Base-by-base conservation (phyloP, 805 yeast genomes). In the Candida vartiovaarae region DNA sequence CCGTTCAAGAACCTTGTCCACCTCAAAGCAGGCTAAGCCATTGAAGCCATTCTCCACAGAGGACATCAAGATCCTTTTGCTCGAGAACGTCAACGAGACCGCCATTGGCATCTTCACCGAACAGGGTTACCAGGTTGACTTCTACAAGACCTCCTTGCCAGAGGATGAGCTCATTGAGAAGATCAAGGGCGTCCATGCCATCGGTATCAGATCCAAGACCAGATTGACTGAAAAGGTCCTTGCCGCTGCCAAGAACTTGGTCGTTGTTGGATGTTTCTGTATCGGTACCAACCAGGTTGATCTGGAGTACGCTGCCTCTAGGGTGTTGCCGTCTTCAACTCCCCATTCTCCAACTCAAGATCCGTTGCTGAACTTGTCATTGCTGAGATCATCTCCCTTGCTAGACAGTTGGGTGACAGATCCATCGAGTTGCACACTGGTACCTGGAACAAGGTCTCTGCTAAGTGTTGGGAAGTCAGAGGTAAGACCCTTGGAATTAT, bases 201-300 rank as follows among this genome's bases (percentile, higher is more conserved):
- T 93, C 61, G 99, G 99, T 68, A 90, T 93, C 62, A 86, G 99
- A 73, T 93, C 98, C 48, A 93, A 93, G 74, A 93, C 99, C 41
- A 85, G 81, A 66, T 74, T 93, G 61, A 86, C 89, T 34, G 83
- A 78, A 54, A 80, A 79, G 41, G 80, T 93, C 28, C 73, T 93
- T 57, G 72, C 78, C 51, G 86, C 85, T 57, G 99, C 99, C 45
- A 84, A 82, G 64, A 87, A 91, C 71, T 75, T 93, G 66, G 85
- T 85, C 27, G 90, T 79, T 30, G 73, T 93, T 66, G 99, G 99
- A 45, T 93, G 99, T 72, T 93, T 93, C 84, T 93, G 99, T 76
- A 93, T 93, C 56, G 99, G 99, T 60, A 93, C 98, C 49, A 93
- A 93, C 72, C 99, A 93, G 71, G 99, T 93, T 44, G 95, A 93